Base-by-base conservation (phyloP, 78 protist species). In the Speleostelium caveatum region DNA sequence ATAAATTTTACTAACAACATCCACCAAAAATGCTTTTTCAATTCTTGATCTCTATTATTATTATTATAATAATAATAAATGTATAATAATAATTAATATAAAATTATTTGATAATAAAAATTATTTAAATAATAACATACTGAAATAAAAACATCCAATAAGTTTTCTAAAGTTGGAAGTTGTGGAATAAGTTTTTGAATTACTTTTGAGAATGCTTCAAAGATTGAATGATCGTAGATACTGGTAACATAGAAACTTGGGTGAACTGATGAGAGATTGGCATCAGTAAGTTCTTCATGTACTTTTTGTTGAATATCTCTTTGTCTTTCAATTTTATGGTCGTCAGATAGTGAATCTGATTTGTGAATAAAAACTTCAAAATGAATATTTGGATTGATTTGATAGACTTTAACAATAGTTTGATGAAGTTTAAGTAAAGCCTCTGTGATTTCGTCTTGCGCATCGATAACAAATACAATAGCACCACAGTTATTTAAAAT, bases 311-410 rank as follows among this genome's bases (percentile, higher is more conserved):
- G 96, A 39, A 97, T 89, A 59, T 96, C 98, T 16, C 96, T 94
- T 89, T 95, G 97, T 16, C 62, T 78, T 39, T 97, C 97, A 14
- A 93, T 94, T 78, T 96, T 96, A 66, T 87, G 92, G 60, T 97
- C 99, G 83, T 96, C 98, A 3, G 96, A 55, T 38, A 96, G 87
- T 6, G 98, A 96, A 69, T 97, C 98, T 16, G 96, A 97, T 73
- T 98, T 98, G 78, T 98, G 99, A 62, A 98, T 96, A 51, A 98
- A 95, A 32, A 98, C 97, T 83, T 98, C 99, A 62, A 97, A 97
- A 35, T 32, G 74, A 53, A 98, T 96, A 60, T 49, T 5, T 68
- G 94, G 93, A 62, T 97, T 96, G 59, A 96, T 76, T 73, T 66
- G 78, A 72, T 76, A 61, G 8, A 95, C 97, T 62, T 83, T 86